A percentile compares a stretch with the other conserved stretches of the same genome.
Evolutionary conservation across 306 rosid genomes (phyloP).

Genomic region (Prinsepia uniflora): DNA sequence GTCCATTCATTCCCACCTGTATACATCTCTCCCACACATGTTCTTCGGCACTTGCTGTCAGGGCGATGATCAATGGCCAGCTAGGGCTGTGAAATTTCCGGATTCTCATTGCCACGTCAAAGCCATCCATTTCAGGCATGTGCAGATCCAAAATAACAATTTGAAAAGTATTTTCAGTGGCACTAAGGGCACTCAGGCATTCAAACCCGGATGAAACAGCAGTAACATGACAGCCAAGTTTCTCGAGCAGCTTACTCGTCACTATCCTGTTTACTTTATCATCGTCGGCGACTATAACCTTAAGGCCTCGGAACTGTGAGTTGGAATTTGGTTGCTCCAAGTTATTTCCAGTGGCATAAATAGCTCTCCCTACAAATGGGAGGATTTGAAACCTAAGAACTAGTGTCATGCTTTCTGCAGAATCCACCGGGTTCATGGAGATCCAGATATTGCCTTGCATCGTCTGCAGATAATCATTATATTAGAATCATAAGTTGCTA

Average conservation of each 20-base stretch:
- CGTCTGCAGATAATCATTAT: slow-evolving; percentile 54
- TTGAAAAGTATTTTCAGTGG: slow-evolving; percentile 35
- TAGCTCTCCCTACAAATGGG: slow-evolving; percentile 38
- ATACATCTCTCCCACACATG: slow-evolving; percentile 62
- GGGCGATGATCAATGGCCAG: slow-evolving; percentile 71
- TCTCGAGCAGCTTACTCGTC: slow-evolving; percentile 78
- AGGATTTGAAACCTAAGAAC: slow-evolving; percentile 56
- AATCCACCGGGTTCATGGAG: slow-evolving; percentile 43
- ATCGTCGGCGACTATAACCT: slow-evolving; percentile 58
- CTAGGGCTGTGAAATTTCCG: slow-evolving; percentile 46
- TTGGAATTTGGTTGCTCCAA: slow-evolving; percentile 36
- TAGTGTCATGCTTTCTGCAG: slow-evolving; percentile 64
- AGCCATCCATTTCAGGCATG: slow-evolving; percentile 88
- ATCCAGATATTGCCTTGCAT: slow-evolving; percentile 82
- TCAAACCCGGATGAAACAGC: slow-evolving; percentile 70
- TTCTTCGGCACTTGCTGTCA: slow-evolving; percentile 65
- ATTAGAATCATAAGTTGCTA: slow-evolving; percentile 25
- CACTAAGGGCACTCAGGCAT: slow-evolving; percentile 48
- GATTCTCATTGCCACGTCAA: slow-evolving; percentile 60
- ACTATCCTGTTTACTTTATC: slow-evolving; percentile 64
- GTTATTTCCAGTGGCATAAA: slow-evolving; percentile 24
- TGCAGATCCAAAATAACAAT: slow-evolving; percentile 67
- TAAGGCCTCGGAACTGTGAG: slow-evolving; percentile 53
- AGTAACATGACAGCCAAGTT: slow-evolving; percentile 68
- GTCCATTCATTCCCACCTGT: slow-evolving; percentile 69